A percentile compares a stretch with the other conserved stretches of the same genome.
Evolutionary conservation across 1,139 yeast genomes (phyloP).

Genomic region (Yamadazyma jaroonii): DNA sequence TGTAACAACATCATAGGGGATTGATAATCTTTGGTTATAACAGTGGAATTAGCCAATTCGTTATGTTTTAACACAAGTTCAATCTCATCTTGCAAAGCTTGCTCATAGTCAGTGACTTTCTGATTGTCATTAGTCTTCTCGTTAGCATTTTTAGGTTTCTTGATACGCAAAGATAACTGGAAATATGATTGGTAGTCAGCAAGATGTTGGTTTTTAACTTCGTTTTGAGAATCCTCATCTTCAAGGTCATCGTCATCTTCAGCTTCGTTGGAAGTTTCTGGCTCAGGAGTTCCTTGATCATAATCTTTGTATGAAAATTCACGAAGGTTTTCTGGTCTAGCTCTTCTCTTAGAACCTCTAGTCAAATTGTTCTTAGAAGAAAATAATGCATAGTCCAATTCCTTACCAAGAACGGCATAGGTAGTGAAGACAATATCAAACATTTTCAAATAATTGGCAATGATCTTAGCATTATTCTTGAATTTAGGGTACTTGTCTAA

Average conservation of each 20-base stretch:
- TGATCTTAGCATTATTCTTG: conserved; percentile 37
- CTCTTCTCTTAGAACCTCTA: conserved; percentile 29
- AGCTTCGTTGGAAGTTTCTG: neutral
- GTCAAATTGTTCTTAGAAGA: conserved; percentile 59
- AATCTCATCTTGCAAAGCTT: conserved; percentile 37
- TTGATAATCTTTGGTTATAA: conserved; percentile 47
- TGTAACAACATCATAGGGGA: conserved; percentile 83
- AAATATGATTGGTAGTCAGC: conserved; percentile 26
- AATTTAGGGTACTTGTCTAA: conserved; percentile 47
- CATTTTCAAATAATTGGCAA: conserved; percentile 46
- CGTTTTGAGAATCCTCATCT: neutral
- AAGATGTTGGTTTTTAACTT: conserved; percentile 4
- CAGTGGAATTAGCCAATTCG: conserved; percentile 17
- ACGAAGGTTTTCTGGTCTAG: conserved; percentile 11
- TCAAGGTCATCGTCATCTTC: neutral
- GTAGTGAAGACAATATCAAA: conserved; percentile 85
- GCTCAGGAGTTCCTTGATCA: neutral
- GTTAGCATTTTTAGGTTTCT: conserved; percentile 32
- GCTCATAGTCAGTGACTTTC: conserved; percentile 32
- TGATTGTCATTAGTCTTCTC: conserved; percentile 20
- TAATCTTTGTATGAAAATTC: conserved; percentile 1
- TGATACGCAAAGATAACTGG: conserved; percentile 24
- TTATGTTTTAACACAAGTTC: conserved; percentile 31
- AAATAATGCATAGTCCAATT: conserved; percentile 78
- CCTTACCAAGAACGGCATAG: conserved; percentile 65